These are phyloP conservation scores for Mycena latifolia DNA, from an alignment of 768 basidiomycete species.

Conservation along the genomic window DNA sequence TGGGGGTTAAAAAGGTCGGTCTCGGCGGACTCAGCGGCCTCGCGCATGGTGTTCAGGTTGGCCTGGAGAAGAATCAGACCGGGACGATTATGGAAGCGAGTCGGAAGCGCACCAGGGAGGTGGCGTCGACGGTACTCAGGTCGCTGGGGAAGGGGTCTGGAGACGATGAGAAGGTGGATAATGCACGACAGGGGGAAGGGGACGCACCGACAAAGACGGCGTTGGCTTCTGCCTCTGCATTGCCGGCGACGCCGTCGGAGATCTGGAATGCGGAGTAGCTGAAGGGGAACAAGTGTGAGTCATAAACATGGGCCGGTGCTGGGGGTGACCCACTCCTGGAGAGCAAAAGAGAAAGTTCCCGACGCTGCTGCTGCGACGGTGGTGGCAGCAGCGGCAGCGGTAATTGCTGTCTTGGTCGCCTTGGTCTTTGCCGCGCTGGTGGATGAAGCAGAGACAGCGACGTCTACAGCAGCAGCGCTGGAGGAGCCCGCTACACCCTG, in stretches of 20 bases:
- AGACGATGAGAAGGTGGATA: not conserved
- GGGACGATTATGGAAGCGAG: not conserved
- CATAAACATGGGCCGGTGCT: too few relatives aligned
- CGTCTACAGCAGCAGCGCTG: not conserved
- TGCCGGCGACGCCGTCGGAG: conserved; percentile 50
- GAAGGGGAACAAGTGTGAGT: not conserved
- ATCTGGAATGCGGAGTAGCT: conserved; percentile 58
- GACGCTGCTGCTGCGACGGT: too few relatives aligned
- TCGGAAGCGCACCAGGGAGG: conserved; percentile 31
- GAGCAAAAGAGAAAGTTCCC: not conserved
- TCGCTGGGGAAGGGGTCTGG: conserved; percentile 49
- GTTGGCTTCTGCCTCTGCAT: conserved; percentile 50
- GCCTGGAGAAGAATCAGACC: not conserved
- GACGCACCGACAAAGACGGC: conserved; percentile 51
- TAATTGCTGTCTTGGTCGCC: not conserved
- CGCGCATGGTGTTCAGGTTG: conserved; percentile 38
- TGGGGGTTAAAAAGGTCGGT: conserved; percentile 38
- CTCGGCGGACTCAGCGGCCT: conserved; percentile 40
- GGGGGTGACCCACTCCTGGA: too few relatives aligned
- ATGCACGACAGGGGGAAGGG: not conserved
- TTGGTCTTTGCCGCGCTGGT: not conserved
- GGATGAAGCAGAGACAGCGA: not conserved
- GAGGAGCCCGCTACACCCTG: not conserved
- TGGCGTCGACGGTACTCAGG: conserved; percentile 46
- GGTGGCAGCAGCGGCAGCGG: too few relatives aligned